Evolutionary conservation across 352 stramenopile species (phyloP), one percentile per base, ranked within the genome.

Genomic region (Globisporangium megalacanthum): DNA sequence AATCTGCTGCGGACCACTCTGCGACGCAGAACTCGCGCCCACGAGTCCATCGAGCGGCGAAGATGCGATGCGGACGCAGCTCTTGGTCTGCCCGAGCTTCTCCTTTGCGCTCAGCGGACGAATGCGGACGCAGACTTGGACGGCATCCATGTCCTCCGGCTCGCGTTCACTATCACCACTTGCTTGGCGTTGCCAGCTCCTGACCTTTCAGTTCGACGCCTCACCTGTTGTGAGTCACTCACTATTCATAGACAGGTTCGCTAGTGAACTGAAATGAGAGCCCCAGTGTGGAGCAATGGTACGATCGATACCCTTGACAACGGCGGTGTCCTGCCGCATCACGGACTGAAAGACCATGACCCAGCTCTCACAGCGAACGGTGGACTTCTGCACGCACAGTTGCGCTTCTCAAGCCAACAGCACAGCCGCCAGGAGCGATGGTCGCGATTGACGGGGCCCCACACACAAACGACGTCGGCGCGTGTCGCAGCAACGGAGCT

Each of bases 71-170:
- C 80, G 81, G 17, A 91, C 67, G 65, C 81, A 92, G 62, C 78
- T 92, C 69, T 88, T 91, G 48, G 77, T 85, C 29, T 89, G 76
- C 35, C 80, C 80, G 4, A 79, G 65, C 10, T 75, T 75, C 57
- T 94, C 83, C 51, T 85, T 88, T 22, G 61, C 71, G 20, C 62
- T 83, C 11, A 91, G 61, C 6, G 82, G 84, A 0, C 82, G 82
- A 33, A 92, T 79, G 17, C 84, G 80, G 31, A 94, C 83, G 47
- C 83, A 87, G 0, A 93, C 84, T 36, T 87, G 75, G 49, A 91
- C 81, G 8, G 75, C 70, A 58, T 92, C 81, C 49, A 77, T 64
- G 33, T 73, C 70, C 17, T 79, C 71, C 0, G n/a, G 49, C 11
- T 66, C 61, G 36, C 73, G 68, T 48, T 22, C 20, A 25, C 68